Conservation (phyloP, 306 rosid species). For the Pyrus communis region DNA sequence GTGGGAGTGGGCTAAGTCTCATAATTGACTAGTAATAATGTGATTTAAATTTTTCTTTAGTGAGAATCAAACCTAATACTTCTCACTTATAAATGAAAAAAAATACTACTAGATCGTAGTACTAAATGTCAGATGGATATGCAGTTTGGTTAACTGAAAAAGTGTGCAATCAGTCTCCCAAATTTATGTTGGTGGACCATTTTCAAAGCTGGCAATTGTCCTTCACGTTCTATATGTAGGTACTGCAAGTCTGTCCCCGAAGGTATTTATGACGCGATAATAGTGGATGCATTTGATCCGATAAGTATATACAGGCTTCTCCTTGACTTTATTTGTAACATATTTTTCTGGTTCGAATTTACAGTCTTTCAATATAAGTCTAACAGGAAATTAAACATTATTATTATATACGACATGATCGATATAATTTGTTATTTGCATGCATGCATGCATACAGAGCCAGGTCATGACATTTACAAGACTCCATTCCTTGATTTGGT, state of each 20-base stretch:
- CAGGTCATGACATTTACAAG: constrained; percentile 42
- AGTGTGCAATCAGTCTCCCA: too few relatives aligned
- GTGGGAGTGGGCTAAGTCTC: too few relatives aligned
- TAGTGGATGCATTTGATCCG: constrained; percentile 64
- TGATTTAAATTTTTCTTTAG: too few relatives aligned
- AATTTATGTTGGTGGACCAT: background rate
- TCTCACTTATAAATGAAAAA: rapidly evolving
- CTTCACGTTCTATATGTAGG: constrained; percentile 21
- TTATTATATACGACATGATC: too few relatives aligned
- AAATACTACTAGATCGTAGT: too few relatives aligned
- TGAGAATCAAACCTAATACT: rapidly evolving
- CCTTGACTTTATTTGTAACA: background rate
- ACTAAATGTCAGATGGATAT: too few relatives aligned
- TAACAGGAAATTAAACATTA: too few relatives aligned
- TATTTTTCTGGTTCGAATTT: background rate
- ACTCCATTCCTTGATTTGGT: constrained; percentile 36
- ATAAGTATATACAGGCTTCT: constrained; percentile 21
- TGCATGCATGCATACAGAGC: constrained; percentile 19
- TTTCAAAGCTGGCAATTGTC: background rate
- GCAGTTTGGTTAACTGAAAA: too few relatives aligned
- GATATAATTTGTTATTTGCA: background rate
- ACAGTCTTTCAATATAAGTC: too few relatives aligned
- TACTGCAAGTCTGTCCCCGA: constrained; percentile 20
- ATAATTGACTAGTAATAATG: too few relatives aligned
- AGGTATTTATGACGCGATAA: constrained; percentile 58